These are phyloP conservation scores for Ascocoryne sarcoides DNA, from an alignment of 2,329 filamentous ascomycete genomes.

Conservation along the genomic window DNA sequence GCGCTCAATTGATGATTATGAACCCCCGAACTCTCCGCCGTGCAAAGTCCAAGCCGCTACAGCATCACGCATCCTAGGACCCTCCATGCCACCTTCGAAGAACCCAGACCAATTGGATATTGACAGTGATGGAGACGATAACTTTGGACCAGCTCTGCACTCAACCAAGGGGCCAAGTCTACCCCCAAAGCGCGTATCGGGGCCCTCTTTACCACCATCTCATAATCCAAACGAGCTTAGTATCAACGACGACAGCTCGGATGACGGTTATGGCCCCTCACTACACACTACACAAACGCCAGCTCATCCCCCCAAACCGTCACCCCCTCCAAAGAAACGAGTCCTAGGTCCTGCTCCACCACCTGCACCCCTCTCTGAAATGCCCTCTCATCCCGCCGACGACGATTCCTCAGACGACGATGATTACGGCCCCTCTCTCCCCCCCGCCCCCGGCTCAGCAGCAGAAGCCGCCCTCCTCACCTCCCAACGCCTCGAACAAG, in stretches of 20 bases:
- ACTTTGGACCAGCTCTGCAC: slow-evolving; percentile 18
- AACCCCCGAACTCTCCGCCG: slow-evolving; percentile 34
- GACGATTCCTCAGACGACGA: slow-evolving; percentile 32
- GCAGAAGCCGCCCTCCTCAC: slow-evolving; percentile 12
- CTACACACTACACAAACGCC: slow-evolving; percentile 25
- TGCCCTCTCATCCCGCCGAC: slow-evolving; percentile 25
- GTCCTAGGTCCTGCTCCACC: slow-evolving; percentile 36
- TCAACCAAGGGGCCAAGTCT: slow-evolving; percentile 4
- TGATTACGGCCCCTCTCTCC: slow-evolving; percentile 52
- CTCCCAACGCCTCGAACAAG: slow-evolving; percentile 17
- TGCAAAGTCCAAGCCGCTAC: slow-evolving; percentile 34
- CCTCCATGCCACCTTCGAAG: slow-evolving; percentile 27
- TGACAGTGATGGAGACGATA: slow-evolving; percentile 34
- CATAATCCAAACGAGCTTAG: slow-evolving; percentile 36
- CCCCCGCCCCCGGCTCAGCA: slow-evolving; percentile 33
- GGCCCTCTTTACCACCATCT: slow-evolving; percentile 30
- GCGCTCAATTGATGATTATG: slow-evolving; percentile 38
- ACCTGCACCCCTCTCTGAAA: slow-evolving; percentile 33
- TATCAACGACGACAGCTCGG: slow-evolving; percentile 33
- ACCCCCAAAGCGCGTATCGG: slow-evolving; percentile 25
- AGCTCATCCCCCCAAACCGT: slow-evolving; percentile 5
- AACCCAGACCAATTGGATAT: slow-evolving; percentile 39
- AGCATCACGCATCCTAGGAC: slow-evolving; percentile 18
- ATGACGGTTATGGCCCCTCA: slow-evolving; percentile 23
- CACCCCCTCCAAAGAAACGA: slow-evolving; percentile 16